Conservation (phyloP, 129 eudicot species). For the Lactuca saligna region DNA sequence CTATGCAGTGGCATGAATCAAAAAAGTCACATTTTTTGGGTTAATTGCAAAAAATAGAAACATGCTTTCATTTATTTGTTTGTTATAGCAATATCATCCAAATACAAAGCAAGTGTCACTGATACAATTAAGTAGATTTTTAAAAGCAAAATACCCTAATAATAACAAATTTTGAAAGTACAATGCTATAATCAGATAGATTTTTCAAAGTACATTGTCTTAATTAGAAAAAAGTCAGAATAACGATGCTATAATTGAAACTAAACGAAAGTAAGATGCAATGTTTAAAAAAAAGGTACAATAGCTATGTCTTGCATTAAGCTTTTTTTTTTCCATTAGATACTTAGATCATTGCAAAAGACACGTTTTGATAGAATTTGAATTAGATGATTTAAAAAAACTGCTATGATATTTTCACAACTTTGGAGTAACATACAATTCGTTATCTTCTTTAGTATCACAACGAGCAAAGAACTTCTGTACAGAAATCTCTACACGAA, state of each 20-base stretch:
- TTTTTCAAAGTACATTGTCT: not conserved
- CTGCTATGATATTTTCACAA: constrained; percentile 37
- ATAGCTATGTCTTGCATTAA: too few relatives aligned
- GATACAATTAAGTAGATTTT: too few relatives aligned
- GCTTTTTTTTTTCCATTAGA: not conserved
- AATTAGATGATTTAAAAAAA: not conserved
- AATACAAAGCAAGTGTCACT: too few relatives aligned
- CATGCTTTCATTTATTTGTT: not conserved
- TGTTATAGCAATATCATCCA: too few relatives aligned
- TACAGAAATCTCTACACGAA: constrained; percentile 47
- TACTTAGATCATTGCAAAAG: not conserved
- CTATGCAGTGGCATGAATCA: too few relatives aligned
- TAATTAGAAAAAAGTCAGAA: not conserved
- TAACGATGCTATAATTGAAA: too few relatives aligned
- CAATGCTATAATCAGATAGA: too few relatives aligned
- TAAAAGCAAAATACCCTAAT: too few relatives aligned
- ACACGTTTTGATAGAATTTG: not conserved
- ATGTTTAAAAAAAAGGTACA: too few relatives aligned
- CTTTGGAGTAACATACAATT: constrained; percentile 35
- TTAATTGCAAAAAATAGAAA: not conserved
- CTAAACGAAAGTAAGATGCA: too few relatives aligned
- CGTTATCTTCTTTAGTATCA: constrained; percentile 35
- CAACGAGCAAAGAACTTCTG: constrained; percentile 35
- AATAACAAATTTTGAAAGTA: too few relatives aligned
- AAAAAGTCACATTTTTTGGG: too few relatives aligned